Evolutionary conservation across 208 protist species (phyloP).

Genomic region (Wallacemonas sp.): DNA sequence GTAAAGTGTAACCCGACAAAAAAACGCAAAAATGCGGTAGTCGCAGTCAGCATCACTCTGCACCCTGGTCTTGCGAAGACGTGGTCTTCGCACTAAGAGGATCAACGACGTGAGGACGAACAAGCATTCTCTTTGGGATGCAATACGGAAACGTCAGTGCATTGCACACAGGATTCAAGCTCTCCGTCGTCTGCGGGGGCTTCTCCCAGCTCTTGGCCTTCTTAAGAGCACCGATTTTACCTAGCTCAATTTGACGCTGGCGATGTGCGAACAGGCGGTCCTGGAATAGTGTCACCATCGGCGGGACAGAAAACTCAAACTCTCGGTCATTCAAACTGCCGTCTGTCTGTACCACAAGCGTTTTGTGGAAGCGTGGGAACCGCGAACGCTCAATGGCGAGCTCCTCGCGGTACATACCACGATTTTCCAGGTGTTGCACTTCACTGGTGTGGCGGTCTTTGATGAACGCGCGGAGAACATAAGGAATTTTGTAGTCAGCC

Average conservation of each 20-base stretch:
- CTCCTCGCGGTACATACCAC: conserved; percentile 90
- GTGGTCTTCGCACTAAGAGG: conserved; percentile 53
- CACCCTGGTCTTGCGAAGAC: not conserved
- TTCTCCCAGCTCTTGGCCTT: conserved; percentile 75
- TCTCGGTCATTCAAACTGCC: conserved; percentile 87
- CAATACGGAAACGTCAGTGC: conserved; percentile 86
- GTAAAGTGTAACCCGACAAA: too few species aligned
- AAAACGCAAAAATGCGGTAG: too few species aligned
- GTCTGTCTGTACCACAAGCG: conserved; percentile 83
- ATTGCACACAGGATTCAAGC: conserved; percentile 77
- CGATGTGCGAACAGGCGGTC: conserved; percentile 79
- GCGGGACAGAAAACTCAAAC: conserved; percentile 87
- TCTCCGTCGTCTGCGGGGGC: conserved; percentile 34
- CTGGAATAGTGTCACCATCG: conserved; percentile 80
- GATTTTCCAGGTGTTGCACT: conserved; percentile 90
- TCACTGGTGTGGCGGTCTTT: conserved; percentile 85
- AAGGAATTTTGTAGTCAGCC: conserved; percentile 84
- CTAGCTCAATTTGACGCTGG: conserved; percentile 80
- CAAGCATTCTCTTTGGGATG: conserved; percentile 72
- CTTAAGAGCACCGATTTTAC: conserved; percentile 79
- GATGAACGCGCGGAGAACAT: conserved; percentile 83
- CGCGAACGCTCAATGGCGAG: conserved; percentile 82
- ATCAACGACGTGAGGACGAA: conserved; percentile 54
- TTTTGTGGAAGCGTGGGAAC: conserved; percentile 82
- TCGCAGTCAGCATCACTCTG: not conserved